Evolutionary conservation across 441 rosid species (phyloP), one percentile per base, ranked within the genome.

Genomic region (Bocquillonia castaneifolia): DNA sequence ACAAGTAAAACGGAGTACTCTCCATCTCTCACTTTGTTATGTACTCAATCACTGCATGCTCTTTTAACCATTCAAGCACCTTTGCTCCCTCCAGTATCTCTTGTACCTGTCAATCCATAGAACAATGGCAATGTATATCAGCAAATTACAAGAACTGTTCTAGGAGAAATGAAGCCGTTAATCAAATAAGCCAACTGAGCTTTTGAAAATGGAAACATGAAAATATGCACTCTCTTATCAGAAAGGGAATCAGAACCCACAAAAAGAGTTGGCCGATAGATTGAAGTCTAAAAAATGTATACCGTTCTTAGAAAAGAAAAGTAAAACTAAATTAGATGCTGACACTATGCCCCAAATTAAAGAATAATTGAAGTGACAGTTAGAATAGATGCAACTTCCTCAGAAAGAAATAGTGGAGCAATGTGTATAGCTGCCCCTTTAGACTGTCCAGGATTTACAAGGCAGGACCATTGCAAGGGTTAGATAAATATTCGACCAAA

Each of bases 51-150:
- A 89, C 88, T 0, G 93, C 88, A 60, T 69, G 85, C 78, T 84
- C 90, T 86, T 80, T 88, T 76, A 93, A 76, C 97, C 98, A 93
- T 72, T 91, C 97, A 47, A 93, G 93, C 82, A 93, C 97, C 80
- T 88, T 91, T 32, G 97, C 97, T 69, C 96, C 98, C 74, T 93
- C 97, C 25, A 93, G 79, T 56, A 91, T 74, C 64, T 93, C 98
- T 84, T 84, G 93, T 65, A 93, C 98, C 97, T 91, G 75, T 59
- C 72, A 72, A 44, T 10, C 58, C 59, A 8, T 6, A 25, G 13
- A 61, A 40, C 42, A 52, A 6, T 15, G 31, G 18, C 22, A 48
- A 47, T 13, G 14, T 63, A 15, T 22, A 3, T 42, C 20, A 17
- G 40, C 12, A 25, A 17, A 40, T 6, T 0, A 22, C 13, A 44